Percentiles rank a stretch among this genome's conserved stretches.
Evolutionary conservation across 257 asterid species (phyloP).

Genomic region (Nicotiana otophora): DNA sequence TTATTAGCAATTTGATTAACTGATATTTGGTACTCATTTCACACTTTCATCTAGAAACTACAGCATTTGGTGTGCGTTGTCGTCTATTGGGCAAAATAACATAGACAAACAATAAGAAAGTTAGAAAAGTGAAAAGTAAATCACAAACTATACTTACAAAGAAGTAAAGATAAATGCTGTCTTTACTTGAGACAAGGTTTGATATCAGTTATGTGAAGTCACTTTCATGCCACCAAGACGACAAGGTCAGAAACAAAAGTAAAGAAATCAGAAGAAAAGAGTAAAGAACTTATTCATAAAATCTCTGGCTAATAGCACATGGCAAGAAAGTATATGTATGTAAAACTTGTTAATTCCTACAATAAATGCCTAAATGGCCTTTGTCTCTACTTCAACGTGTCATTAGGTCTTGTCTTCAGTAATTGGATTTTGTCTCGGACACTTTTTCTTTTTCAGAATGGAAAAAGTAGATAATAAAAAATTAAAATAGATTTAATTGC

Average conservation of each 20-base stretch:
- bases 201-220: background rate
- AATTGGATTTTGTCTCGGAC: background rate
- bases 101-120: background rate
- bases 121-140: background rate
- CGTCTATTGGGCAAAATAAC: background rate
- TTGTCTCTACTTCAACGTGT: background rate
- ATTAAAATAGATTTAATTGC: background rate
- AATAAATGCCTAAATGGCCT: too few relatives aligned
- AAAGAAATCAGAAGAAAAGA: background rate
- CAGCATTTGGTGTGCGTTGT: background rate
- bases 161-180: background rate
- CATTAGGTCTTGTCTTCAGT: background rate
- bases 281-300: background rate
- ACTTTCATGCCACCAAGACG: background rate
- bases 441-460: background rate
- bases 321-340: background rate
- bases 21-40: background rate
- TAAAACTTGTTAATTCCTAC: background rate
- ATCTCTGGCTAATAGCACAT: background rate
- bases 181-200: background rate
- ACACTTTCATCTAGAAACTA: background rate
- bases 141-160: background rate
- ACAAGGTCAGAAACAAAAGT: background rate
- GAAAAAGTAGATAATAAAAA: too few relatives aligned
- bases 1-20: too few relatives aligned